Base-by-base conservation (phyloP, 148 eudicot genomes). In the Amaranthus hypochondriacus region DNA sequence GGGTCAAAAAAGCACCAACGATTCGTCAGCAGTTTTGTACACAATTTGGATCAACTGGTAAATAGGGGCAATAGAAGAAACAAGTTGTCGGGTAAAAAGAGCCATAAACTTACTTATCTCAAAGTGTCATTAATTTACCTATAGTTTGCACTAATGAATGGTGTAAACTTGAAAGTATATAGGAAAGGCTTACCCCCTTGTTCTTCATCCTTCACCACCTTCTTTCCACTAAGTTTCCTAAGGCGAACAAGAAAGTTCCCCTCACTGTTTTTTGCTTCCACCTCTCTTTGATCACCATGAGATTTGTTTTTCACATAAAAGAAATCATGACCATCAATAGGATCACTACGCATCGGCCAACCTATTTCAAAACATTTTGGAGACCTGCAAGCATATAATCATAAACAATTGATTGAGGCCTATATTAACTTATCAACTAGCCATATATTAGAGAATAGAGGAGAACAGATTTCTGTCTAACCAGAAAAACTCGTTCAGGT, bases 401-500 rank as follows among this genome's bases (percentile, higher is more conserved):
- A 78, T 62, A 7, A 18, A 67, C 39, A 56, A 51, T 60, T 46
- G 69, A 62, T 44, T 18, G 56, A 69, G 72, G 9, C 8, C n/a
- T 48, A 58, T 55, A 39, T 49, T 63, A 50, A n/a, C 47, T 15
- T 14, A 58, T 48, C 15, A 44, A 28, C 39, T 28, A 0, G 39
- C 39, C 39, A 68, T 9, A 39, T 42, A 58, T 18, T 49, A 71
- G 49, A 47, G 72, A 75, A n/a, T 42, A 15, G 18, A 47, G 68
- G 18, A 51, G 3, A 50, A 12, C n/a, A 71, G 47, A 58, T 57
- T 68, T 48, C 51, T 51, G 42, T 57, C 86, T 76, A 71, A 95
- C 99, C 99, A 95, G 80, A 95, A 95, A 60, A 77, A 95, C 83
- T 95, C 98, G 68, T 95, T 95, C 78, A 95, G 74, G 83, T 95